These are phyloP conservation scores for Berberis vulgaris DNA, from an alignment of 164 flowering plant genomes.

Conservation along the genomic window DNA sequence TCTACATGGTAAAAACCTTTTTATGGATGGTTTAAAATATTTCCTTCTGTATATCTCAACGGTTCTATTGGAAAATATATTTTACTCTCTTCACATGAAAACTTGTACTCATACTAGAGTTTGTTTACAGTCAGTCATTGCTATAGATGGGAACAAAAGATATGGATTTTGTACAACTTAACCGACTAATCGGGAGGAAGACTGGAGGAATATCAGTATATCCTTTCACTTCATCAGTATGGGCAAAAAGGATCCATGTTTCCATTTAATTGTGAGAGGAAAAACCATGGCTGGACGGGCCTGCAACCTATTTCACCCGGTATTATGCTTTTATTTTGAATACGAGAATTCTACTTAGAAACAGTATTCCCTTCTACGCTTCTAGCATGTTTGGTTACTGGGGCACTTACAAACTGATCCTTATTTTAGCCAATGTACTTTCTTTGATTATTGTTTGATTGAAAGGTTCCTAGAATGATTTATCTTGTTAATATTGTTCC, in stretches of 20 bases:
- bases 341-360: no score
- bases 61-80: background rate
- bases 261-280: conserved; percentile 80
- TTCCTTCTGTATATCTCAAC: background rate
- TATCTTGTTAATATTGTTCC: no score
- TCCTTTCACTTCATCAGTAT: conserved; percentile 79
- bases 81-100: background rate
- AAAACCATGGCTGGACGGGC: conserved; percentile 90
- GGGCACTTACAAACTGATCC: no score
- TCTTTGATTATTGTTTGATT: no score
- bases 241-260: conserved; percentile 69
- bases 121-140: conserved; percentile 73
- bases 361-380: no score
- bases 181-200: conserved; percentile 94
- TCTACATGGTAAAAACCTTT: no score
- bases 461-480: no score
- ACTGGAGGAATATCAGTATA: conserved; percentile 98
- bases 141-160: conserved; percentile 99
- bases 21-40: no score
- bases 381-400: no score
- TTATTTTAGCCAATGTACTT: no score
- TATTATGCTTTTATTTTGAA: conserved; percentile 14
- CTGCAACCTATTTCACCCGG: conserved; percentile 91
- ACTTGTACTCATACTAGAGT: background rate
- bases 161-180: conserved; percentile 86